Percentiles rank a stretch among this genome's conserved stretches.
Conservation (phyloP, 345 rosid species). For the Murraya koenigii region DNA sequence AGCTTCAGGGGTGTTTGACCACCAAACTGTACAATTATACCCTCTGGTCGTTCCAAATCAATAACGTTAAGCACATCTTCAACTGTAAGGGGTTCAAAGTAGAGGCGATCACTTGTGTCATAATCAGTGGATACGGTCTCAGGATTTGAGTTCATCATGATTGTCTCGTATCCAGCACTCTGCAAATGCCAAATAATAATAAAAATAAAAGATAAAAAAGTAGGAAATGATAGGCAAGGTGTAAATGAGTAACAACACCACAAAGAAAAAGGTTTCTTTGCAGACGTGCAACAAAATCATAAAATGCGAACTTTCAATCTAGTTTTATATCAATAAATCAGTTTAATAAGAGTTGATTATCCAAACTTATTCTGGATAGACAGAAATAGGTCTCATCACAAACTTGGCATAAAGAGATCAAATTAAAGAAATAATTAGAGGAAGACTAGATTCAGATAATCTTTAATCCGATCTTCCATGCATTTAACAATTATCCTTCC, state of each 20-base stretch:
- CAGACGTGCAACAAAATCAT: neutral
- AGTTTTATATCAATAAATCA: neutral
- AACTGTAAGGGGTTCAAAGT: slow-evolving; percentile 86
- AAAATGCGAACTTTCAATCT: neutral
- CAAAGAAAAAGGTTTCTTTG: neutral
- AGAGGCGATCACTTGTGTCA: slow-evolving; percentile 94
- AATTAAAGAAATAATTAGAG: neutral
- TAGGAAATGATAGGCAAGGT: neutral
- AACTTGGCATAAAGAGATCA: slow-evolving; percentile 7
- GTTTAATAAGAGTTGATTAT: neutral
- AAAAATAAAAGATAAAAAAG: neutral
- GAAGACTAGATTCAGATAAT: neutral
- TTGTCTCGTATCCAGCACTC: slow-evolving; percentile 96
- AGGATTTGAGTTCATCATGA: slow-evolving; percentile 98
- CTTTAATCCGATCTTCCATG: neutral
- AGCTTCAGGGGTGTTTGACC: slow-evolving; percentile 97
- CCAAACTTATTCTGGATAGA: neutral
- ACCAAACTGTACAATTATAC: slow-evolving; percentile 95
- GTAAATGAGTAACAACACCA: neutral
- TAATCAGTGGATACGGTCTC: slow-evolving; percentile 97
- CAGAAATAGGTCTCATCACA: neutral
- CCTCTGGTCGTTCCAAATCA: slow-evolving; percentile 90
- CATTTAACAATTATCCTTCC: neutral
- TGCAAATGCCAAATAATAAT: slow-evolving; percentile 27
- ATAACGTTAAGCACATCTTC: slow-evolving; percentile 91